These are phyloP conservation scores for Gossypium thurberi DNA, from an alignment of 345 rosid genomes.

Conservation along the genomic window DNA sequence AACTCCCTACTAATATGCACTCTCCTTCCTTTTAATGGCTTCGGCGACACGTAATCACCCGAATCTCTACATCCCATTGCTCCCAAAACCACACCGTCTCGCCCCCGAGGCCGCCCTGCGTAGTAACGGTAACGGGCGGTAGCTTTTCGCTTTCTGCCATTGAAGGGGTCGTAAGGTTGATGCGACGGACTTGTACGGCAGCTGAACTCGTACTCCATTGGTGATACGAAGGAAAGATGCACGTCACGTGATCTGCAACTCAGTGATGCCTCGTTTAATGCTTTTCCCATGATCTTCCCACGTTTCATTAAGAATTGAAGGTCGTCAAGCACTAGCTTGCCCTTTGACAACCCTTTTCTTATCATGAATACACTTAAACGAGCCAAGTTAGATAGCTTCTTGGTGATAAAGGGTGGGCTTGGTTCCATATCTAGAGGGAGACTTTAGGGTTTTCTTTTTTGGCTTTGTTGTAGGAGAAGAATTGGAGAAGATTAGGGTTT, in stretches of 20 bases:
- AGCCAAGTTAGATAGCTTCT: constrained; percentile 7
- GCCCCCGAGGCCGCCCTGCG: background rate
- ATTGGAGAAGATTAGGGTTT: background rate
- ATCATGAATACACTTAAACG: constrained; percentile 4
- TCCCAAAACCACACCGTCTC: background rate
- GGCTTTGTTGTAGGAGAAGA: background rate
- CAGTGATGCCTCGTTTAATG: constrained; percentile 2
- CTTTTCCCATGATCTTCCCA: constrained; percentile 8
- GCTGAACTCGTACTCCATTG: constrained; percentile 15
- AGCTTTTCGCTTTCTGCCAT: background rate
- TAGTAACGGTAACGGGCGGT: background rate
- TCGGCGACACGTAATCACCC: constrained; percentile 7
- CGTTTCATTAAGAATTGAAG: constrained; percentile 10
- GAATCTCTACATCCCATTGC: constrained; percentile 2
- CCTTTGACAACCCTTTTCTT: constrained; percentile 12
- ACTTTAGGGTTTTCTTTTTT: background rate
- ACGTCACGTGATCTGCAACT: background rate
- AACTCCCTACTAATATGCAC: background rate
- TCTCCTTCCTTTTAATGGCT: background rate
- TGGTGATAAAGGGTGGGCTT: constrained; percentile 6
- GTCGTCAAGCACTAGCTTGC: constrained; percentile 10
- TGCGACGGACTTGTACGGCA: background rate
- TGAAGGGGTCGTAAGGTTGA: constrained; percentile 4
- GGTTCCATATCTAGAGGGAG: constrained; percentile 2
- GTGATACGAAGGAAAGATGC: background rate